Evolutionary conservation across 169 alveolate genomes (phyloP).

Genomic region (Cyclospora cayetanensis): DNA sequence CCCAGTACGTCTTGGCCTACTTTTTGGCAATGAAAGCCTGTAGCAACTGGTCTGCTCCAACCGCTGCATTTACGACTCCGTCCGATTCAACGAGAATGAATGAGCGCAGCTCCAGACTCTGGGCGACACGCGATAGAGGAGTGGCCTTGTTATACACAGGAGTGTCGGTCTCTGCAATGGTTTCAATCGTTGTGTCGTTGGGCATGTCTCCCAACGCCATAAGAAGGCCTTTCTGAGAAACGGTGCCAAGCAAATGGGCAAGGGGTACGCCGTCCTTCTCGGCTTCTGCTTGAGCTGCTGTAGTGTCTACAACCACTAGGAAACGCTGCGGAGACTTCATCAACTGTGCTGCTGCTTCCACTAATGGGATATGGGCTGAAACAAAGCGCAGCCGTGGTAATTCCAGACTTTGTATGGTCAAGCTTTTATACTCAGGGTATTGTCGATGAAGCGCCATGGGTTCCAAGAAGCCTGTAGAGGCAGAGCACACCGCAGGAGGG

Average conservation of each 20-base stretch:
- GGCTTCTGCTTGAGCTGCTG: neutral
- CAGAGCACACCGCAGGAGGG: too few relatives aligned
- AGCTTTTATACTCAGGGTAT: neutral
- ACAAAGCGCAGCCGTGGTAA: constrained; percentile 5
- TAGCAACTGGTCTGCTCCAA: neutral
- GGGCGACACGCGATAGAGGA: constrained; percentile 24
- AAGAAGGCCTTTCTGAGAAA: neutral
- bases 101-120: neutral
- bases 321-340: neutral
- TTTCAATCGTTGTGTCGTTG: neutral
- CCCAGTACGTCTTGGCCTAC: too few relatives aligned
- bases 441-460: neutral
- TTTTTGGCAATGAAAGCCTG: neutral
- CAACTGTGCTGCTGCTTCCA: constrained; percentile 2
- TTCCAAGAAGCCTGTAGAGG: constrained; percentile 11
- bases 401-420: neutral
- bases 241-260: neutral
- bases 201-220: constrained; percentile 37
- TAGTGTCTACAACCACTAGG: neutral
- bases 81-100: constrained; percentile 3
- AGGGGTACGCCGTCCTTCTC: neutral
- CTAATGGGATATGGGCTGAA: neutral
- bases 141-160: neutral
- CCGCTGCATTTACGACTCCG: constrained; percentile 13
- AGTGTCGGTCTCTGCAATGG: neutral